Base-by-base conservation (phyloP, 768 basidiomycete genomes). In the Lactifluus volemus region DNA sequence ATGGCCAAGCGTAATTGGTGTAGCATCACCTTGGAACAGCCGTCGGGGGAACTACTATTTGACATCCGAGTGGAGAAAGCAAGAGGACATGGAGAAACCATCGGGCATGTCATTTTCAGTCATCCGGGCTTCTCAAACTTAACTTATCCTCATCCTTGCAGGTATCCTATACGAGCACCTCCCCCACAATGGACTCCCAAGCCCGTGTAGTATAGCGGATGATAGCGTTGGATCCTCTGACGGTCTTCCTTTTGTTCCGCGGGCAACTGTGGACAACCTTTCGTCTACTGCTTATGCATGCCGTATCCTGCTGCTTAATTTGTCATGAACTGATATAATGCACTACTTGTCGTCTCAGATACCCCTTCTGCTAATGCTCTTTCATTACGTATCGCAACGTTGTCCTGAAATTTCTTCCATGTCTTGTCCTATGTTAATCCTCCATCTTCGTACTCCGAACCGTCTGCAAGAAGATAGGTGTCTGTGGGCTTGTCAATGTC, bases 1-100 rank as follows among this genome's bases (percentile, higher is more conserved):
- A 94, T 94, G 85, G 92, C 90, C 2, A 76, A 83, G 58, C 81
- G 95, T 41, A 98, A 98, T 71, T 98, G 92, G 85, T 88, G 89
- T 68, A 78, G 79, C 41, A 83, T 90, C 8, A 73, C 78, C 36
- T 85, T 81, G 76, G 81, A 89, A 48, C 67, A 71, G 14, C 54
- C 67, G 2, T 79, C 80, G 5, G 85, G 86, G 0, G 86, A 88
- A 5, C 67, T 98, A 65, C 73, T 81, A 8, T 98, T 90, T 64
- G 88, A 92, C 66, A 83, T 98, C 67, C 82, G 89, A 1, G 84
- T 98, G 10, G 96, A 99, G 73, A 88, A 81, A 65, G 77, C 79
- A 65, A 94, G 91, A 68, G 96, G 96, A 0, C 58, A 75, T 38
- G 96, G 96, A 7, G 79, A 84, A 61, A 98, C 92, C 25, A 79